Percentiles rank a stretch among this genome's conserved stretches.
phyloP scores from a whole-genome alignment of 495 filamentous ascomycete species.

The Penicillium soppii region DNA sequence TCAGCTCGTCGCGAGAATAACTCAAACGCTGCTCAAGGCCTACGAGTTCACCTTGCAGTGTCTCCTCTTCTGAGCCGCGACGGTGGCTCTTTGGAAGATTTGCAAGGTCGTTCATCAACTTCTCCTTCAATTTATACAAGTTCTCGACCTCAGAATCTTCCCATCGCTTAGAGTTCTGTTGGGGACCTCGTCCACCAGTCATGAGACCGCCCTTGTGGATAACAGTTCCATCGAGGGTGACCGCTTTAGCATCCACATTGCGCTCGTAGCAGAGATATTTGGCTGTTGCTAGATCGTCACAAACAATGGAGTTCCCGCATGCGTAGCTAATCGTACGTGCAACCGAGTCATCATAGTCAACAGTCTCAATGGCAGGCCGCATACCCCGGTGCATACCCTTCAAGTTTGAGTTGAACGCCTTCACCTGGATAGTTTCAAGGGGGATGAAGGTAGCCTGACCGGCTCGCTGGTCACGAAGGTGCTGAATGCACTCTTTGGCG shows the following conservation, averaged over 20 bases:
- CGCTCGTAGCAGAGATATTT: slow-evolving; percentile 86
- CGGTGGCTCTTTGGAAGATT: slow-evolving; percentile 74
- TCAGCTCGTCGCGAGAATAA: slow-evolving; percentile 72
- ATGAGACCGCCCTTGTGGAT: slow-evolving; percentile 97
- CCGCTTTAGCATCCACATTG: slow-evolving; percentile 86
- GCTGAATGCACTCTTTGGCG: slow-evolving; percentile 90
- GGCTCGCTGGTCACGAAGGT: slow-evolving; percentile 83
- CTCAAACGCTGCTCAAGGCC: slow-evolving; percentile 77
- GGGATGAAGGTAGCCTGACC: slow-evolving; percentile 91
- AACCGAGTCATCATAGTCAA: slow-evolving; percentile 84
- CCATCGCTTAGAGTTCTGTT: slow-evolving; percentile 76
- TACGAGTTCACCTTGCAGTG: slow-evolving; percentile 72
- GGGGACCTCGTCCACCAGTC: slow-evolving; percentile 85
- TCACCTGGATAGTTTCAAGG: slow-evolving; percentile 94
- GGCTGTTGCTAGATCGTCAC: slow-evolving; percentile 80
- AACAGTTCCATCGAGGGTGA: slow-evolving; percentile 86
- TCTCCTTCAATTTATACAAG: slow-evolving; percentile 68
- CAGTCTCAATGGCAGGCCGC: slow-evolving; percentile 92
- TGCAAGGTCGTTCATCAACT: slow-evolving; percentile 67
- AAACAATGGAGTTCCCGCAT: slow-evolving; percentile 94
- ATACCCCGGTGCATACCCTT: slow-evolving; percentile 84
- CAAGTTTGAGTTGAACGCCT: slow-evolving; percentile 79
- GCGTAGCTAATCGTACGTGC: slow-evolving; percentile 93
- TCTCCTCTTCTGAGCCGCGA: slow-evolving; percentile 73
- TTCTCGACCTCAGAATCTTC: slow-evolving; percentile 87